These are phyloP conservation scores for Cyberlindnera meyerae DNA, from an alignment of 805 yeast species.

Conservation along the genomic window DNA sequence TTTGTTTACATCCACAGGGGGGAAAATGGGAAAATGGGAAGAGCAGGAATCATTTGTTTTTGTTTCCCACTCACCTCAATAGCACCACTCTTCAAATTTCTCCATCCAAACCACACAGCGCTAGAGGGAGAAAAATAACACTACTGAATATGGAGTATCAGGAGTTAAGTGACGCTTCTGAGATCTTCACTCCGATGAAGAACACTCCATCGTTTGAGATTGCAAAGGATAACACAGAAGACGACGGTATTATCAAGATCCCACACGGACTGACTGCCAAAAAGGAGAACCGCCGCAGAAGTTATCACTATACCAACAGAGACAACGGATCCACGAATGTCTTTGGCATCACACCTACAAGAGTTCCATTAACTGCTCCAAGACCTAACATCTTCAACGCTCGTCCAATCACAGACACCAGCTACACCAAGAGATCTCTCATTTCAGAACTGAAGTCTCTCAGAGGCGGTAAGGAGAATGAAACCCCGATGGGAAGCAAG, in stretches of 20 bases:
- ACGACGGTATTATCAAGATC: conserved; percentile 26
- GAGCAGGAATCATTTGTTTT: no score
- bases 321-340: neutral
- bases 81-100: neutral
- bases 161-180: conserved; percentile 16
- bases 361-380: conserved; percentile 30
- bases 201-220: conserved; percentile 14
- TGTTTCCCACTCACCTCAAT: conserved; percentile 1
- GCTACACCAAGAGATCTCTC: conserved; percentile 22
- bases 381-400: conserved; percentile 26
- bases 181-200: conserved; percentile 23
- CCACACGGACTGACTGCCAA: conserved; percentile 43
- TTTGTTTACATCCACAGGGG: conserved; percentile 12
- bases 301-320: conserved; percentile 14
- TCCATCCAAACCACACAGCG: neutral
- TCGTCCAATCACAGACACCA: conserved; percentile 15
- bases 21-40: no score
- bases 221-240: conserved; percentile 16
- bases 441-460: conserved; percentile 5
- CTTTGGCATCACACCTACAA: conserved; percentile 18
- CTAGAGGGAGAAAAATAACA: neutral
- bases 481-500: conserved; percentile 7
- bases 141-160: conserved; percentile 8
- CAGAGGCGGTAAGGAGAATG: conserved; percentile 19
- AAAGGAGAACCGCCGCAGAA: conserved; percentile 26